Conservation (phyloP, 768 basidiomycete species). For the Trametes cingulata region DNA sequence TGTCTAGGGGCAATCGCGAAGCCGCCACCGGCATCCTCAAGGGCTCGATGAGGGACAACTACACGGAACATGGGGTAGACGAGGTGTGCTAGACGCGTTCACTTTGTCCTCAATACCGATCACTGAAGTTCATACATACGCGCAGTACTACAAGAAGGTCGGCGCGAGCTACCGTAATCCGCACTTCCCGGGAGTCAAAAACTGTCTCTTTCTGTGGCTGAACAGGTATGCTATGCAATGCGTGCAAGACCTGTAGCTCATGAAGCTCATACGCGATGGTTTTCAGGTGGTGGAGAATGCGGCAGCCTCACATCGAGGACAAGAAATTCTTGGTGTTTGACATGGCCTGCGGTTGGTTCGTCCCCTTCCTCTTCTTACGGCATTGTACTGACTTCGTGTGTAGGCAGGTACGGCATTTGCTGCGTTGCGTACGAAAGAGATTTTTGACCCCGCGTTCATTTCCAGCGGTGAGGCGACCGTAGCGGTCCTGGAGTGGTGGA, state of each 20-base stretch:
- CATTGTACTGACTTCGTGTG: not conserved
- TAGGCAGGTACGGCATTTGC: slow-evolving; percentile 31
- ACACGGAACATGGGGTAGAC: slow-evolving; percentile 54
- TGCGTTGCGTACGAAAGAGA: not conserved
- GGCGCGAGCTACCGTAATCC: slow-evolving; percentile 73
- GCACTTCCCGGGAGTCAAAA: slow-evolving; percentile 66
- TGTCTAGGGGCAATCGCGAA: slow-evolving; percentile 31
- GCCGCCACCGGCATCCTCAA: slow-evolving; percentile 28
- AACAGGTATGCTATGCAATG: slow-evolving; percentile 45
- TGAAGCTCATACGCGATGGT: not conserved
- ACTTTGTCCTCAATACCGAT: not conserved
- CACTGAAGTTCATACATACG: not conserved
- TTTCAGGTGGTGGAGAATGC: slow-evolving; percentile 39
- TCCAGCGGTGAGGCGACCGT: slow-evolving; percentile 65
- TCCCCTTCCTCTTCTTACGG: not conserved
- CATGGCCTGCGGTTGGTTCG: slow-evolving; percentile 50
- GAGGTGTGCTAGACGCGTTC: slow-evolving; percentile 39
- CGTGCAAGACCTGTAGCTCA: too few species aligned
- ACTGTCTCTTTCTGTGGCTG: slow-evolving; percentile 54
- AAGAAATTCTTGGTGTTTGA: slow-evolving; percentile 50
- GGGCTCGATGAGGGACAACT: slow-evolving; percentile 54
- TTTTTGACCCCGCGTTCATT: slow-evolving; percentile 3
- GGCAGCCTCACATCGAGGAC: slow-evolving; percentile 31
- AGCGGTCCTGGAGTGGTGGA: slow-evolving; percentile 63
- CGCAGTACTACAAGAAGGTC: slow-evolving; percentile 63